Base-by-base conservation (phyloP, 495 filamentous ascomycete species). In the Cladorrhinum samala region DNA sequence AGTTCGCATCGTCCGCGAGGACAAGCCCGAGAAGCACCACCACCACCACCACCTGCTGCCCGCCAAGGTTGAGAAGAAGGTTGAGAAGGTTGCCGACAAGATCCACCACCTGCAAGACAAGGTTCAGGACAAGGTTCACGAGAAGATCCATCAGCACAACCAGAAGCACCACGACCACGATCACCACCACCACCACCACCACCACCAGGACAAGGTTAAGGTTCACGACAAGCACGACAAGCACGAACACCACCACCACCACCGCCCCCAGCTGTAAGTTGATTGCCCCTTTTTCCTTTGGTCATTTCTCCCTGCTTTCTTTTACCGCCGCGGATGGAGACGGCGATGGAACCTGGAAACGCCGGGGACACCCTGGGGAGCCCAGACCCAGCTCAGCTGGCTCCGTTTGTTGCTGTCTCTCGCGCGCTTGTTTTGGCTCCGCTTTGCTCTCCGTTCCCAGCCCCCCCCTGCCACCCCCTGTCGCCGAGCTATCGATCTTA, bases 1-100 rank as follows among this genome's bases (percentile, higher is more conserved):
- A 77, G 78, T 89, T 77, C 84, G 80, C 66, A 76, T 89, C 71
- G 80, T 76, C 68, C 76, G 83, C 71, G 72, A 83, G 75, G 80
- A 84, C 71, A 82, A 87, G 65, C 72, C n/a, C n/a, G n/a, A n/a
- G n/a, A n/a, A n/a, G n/a, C n/a, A n/a, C n/a, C n/a, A n/a, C n/a
- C n/a, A 76, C 67, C 71, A 83, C 74, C 80, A 73, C 76, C 83
- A 79, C 79, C 79, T 79, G 71, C 72, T 67, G 70, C 52, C 52
- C 59, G 50, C 44, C 42, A 47, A 27, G 23, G 16, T 24, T 16
- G 44, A 75, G 56, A 78, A 83, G 11, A 33, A 33, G 27, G 27
- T 33, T 11, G 27, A 33, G 27, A 33, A 33, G 27, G 27, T 33
- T 11, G 27, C 11, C 27, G 27, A 33, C 5, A 33, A 33, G 27